Base-by-base conservation (phyloP, 352 stramenopile genomes). In the Phytophthora pistaciae region DNA sequence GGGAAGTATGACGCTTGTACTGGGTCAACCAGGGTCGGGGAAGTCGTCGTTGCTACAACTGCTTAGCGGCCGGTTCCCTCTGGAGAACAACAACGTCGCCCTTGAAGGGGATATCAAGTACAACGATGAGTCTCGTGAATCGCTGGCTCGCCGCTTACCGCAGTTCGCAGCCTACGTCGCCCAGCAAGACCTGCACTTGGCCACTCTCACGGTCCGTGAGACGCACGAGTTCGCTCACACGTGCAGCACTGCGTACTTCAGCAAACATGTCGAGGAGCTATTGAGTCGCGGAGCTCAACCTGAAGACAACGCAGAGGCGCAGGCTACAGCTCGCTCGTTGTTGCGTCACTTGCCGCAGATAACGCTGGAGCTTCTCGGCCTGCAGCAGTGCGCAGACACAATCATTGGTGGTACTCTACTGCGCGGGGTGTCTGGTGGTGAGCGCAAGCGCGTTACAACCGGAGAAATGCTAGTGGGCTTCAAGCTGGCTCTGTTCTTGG, bases 151-250 rank as follows among this genome's bases (percentile, higher is more conserved):
- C 16, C 64, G 73, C 3, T 63, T 87, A 23, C 70, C 79, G 38
- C 78, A 85, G 57, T 80, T 86, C 52, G 68, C 71, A 46, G 56
- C 77, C 18, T 87, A 84, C 50, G 72, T 84, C n/a, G 44, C 62
- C 23, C 80, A 87, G 57, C 72, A 83, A 54, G 94, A 98, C 74
- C 40, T 57, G 56, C 79, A 87, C 53, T 79, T 80, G 31, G 64
- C 79, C 18, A 77, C 66, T 14, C 71, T 88, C 3, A 88, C 80
- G 4, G 80, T 88, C 9, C 71, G 75, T 50, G 80, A 99, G 72
- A 99, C 93, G 8, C 87, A 98, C 31, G 76, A 77, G 31, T 98
- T 99, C 72, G 87, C 95, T 6, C 96, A 95, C 68, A 90, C 95
- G 56, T 97, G 86, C 68, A 89, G 84, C 42, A 82, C 70, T 10